Conservation (phyloP, 768 basidiomycete species). For the Russula abietina region DNA sequence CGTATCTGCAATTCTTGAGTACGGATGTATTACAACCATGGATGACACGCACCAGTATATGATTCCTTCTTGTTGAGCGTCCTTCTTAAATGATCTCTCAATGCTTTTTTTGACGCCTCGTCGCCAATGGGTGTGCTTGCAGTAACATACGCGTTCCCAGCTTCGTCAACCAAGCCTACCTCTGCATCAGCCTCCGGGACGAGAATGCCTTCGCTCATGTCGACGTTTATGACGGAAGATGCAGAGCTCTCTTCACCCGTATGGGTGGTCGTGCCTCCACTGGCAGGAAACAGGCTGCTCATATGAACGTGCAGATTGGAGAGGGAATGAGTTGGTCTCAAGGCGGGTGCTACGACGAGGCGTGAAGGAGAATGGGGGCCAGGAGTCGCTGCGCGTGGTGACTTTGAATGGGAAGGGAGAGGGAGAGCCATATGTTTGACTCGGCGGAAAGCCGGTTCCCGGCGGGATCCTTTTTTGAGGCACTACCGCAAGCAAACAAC, state of each 20-base stretch:
- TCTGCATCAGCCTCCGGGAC: slow-evolving; percentile 66
- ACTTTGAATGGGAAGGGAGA: slow-evolving; percentile 27
- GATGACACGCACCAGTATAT: slow-evolving; percentile 39
- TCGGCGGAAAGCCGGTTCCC: not conserved
- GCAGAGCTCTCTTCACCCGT: slow-evolving; percentile 38
- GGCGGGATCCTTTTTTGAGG: not conserved
- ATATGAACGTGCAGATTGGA: slow-evolving; percentile 52
- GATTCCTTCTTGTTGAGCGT: slow-evolving; percentile 53
- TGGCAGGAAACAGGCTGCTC: not conserved
- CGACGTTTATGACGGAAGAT: slow-evolving; percentile 64
- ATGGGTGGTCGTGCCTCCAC: slow-evolving; percentile 5
- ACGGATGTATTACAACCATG: not conserved
- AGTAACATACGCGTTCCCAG: slow-evolving; percentile 42
- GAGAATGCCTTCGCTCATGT: slow-evolving; percentile 60
- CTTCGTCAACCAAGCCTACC: slow-evolving; percentile 50
- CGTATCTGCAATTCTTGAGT: not conserved
- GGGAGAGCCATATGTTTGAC: not conserved
- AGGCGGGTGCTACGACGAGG: slow-evolving; percentile 44
- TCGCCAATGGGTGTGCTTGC: slow-evolving; percentile 39
- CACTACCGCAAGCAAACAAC: not conserved
- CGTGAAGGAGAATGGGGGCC: slow-evolving; percentile 44
- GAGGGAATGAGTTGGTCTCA: slow-evolving; percentile 50
- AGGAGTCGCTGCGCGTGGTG: slow-evolving; percentile 36
- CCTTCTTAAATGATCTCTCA: slow-evolving; percentile 66
- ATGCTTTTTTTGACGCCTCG: slow-evolving; percentile 54